phyloP scores from a whole-genome alignment of 2,329 filamentous ascomycete genomes.

The Penicillium janthinellum region DNA sequence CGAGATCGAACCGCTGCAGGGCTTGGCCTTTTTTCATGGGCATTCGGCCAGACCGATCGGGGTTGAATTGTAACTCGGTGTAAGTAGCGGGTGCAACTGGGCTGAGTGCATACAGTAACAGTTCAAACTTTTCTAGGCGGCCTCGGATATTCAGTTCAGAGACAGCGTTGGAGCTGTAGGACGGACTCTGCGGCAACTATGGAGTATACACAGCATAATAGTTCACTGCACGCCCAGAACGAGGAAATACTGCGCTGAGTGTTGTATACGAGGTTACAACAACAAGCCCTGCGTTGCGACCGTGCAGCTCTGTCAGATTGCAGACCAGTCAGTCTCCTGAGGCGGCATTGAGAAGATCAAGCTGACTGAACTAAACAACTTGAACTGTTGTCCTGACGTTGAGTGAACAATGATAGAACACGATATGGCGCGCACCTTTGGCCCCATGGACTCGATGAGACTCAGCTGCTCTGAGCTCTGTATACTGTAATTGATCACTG shows the following conservation, averaged over 20 bases:
- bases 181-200: not conserved
- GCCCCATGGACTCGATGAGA: too few species aligned
- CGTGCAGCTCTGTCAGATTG: too few species aligned
- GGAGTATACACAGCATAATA: not conserved
- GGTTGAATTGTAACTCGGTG: not conserved
- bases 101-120: not conserved
- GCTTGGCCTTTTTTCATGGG: conserved; percentile 7
- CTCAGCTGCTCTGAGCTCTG: too few species aligned
- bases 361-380: too few species aligned
- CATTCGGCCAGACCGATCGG: conserved; percentile 13
- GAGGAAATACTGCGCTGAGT: not conserved
- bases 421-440: too few species aligned
- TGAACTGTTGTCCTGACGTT: too few species aligned
- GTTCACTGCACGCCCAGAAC: not conserved
- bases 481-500: too few species aligned
- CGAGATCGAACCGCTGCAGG: conserved; percentile 13
- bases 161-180: not conserved
- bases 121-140: not conserved
- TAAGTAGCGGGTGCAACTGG: not conserved
- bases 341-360: too few species aligned
- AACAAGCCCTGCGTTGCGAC: too few species aligned
- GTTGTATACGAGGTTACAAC: not conserved
- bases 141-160: not conserved
- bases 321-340: too few species aligned
- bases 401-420: too few species aligned